Base-by-base conservation (phyloP, 345 rosid genomes). In the Camelina sativa region DNA sequence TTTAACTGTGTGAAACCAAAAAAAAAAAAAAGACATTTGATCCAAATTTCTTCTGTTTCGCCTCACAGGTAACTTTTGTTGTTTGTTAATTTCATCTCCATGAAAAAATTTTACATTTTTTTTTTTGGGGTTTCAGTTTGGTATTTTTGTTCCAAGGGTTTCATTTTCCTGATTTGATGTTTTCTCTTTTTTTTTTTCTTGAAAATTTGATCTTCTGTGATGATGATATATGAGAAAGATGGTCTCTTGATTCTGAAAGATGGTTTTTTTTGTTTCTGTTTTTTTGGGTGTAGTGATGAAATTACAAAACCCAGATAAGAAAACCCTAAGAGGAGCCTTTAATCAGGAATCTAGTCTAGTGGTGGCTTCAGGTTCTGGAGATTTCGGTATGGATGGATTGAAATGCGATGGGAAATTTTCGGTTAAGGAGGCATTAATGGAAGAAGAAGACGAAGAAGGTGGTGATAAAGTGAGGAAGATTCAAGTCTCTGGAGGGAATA, bases 401-500 rank as follows among this genome's bases (percentile, higher is more conserved):
- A 51, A 71, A 50, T 51, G 53, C 41, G 75, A 20, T 22, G 67
- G 35, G 76, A 73, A 52, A 70, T 22, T 68, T 80, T 19, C 60
- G 59, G 79, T 30, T 32, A 34, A 44, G 20, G 77, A 74, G 11
- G 77, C 54, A 17, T 83, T 77, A 55, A 25, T 51, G 40, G 67
- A 75, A 78, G 79, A 78, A 56, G 85, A 81, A 32, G 75, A 65
- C 7, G 43, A 62, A 75, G 80, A 25, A 25, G 28, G 66, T 34
- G 82, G 61, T 57, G 79, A 51, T 66, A 74, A 81, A 56, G 70
- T 67, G 82, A 77, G 58, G 79, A 83, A 76, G 75, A 79, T 85
- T 70, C 80, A 82, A 44, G 82, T 85, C 58, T 82, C 87, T 30
- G 90, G 87, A 16, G 86, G 83, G 4, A 77, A 84, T 57, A 74